Conservation (phyloP, 139 green algal species). For the Coccomyxa sp. region DNA sequence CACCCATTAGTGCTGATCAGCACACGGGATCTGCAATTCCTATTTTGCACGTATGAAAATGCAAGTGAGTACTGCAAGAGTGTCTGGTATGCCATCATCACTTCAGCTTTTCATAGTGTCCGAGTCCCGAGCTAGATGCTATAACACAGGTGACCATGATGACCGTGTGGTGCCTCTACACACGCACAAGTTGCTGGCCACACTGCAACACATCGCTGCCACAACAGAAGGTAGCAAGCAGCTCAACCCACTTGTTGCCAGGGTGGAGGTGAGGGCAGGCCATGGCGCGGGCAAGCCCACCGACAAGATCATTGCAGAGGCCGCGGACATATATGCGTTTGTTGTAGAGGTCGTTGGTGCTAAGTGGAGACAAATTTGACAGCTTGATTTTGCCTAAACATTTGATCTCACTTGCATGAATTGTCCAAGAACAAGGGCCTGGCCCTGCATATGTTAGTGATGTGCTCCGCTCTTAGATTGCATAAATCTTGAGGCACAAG, state of each 20-base stretch:
- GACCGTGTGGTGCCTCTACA: constrained; percentile 87
- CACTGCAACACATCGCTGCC: constrained; percentile 64
- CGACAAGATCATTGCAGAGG: constrained; percentile 74
- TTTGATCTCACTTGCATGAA: too few relatives aligned
- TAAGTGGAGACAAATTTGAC: too few relatives aligned
- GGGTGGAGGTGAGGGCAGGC: constrained; percentile 68
- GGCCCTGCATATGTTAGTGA: too few relatives aligned
- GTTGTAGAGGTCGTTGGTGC: constrained; percentile 22
- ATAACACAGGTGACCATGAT: constrained; percentile 59
- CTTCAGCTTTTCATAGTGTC: neutral
- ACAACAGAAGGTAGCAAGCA: constrained; percentile 37
- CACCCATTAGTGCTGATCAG: too few relatives aligned
- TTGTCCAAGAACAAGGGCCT: too few relatives aligned
- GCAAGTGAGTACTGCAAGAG: neutral
- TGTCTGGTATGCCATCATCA: neutral
- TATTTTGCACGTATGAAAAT: neutral
- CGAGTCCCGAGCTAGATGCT: neutral
- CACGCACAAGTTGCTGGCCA: constrained; percentile 76
- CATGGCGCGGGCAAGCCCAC: constrained; percentile 79
- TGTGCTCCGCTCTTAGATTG: too few relatives aligned
- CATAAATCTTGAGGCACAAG: too few relatives aligned
- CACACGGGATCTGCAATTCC: too few relatives aligned
- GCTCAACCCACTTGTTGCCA: constrained; percentile 79
- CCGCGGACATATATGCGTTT: constrained; percentile 47
- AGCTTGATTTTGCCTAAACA: too few relatives aligned